Evolutionary conservation across 2,329 filamentous ascomycete species (phyloP).

Genomic region (Xylaria sp.): DNA sequence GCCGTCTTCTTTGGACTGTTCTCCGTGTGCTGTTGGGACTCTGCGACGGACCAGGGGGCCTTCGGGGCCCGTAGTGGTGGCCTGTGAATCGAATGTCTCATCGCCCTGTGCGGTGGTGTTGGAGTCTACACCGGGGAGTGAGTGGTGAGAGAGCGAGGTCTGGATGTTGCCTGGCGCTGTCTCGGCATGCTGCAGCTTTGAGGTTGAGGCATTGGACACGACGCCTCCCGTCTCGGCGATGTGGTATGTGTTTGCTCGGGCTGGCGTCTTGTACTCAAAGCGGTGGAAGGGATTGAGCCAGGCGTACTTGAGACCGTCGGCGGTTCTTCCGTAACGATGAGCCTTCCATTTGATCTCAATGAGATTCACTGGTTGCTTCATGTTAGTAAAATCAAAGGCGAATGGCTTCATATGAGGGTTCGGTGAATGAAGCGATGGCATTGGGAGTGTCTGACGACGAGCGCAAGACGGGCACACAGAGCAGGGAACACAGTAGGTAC

Average conservation of each 20-base stretch:
- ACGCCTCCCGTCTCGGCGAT: conserved; percentile 8
- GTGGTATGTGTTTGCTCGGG: conserved; percentile 14
- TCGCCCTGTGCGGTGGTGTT: conserved; percentile 2
- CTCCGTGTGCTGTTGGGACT: neutral
- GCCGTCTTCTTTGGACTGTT: conserved; percentile 18
- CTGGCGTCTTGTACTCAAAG: conserved; percentile 9
- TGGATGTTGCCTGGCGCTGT: conserved; percentile 13
- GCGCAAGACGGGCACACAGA: neutral
- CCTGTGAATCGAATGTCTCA: conserved; percentile 11
- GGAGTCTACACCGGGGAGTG: neutral
- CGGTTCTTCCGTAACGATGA: conserved; percentile 13
- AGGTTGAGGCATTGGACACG: neutral
- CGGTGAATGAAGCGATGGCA: neutral
- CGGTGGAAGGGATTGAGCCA: conserved; percentile 20
- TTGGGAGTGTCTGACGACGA: neutral
- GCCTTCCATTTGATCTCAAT: conserved; percentile 12
- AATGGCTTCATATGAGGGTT: neutral
- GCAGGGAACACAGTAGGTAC: neutral
- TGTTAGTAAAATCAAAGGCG: conserved; percentile 11
- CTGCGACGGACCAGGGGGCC: conserved; percentile 10
- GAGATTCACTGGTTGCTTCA: conserved; percentile 20
- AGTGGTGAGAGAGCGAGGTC: neutral
- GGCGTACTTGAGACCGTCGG: conserved; percentile 8
- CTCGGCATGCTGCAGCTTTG: conserved; percentile 9
- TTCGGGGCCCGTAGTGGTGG: conserved; percentile 14